Conservation (phyloP, 2,329 filamentous ascomycete genomes). For the Cladosporium sp. region DNA sequence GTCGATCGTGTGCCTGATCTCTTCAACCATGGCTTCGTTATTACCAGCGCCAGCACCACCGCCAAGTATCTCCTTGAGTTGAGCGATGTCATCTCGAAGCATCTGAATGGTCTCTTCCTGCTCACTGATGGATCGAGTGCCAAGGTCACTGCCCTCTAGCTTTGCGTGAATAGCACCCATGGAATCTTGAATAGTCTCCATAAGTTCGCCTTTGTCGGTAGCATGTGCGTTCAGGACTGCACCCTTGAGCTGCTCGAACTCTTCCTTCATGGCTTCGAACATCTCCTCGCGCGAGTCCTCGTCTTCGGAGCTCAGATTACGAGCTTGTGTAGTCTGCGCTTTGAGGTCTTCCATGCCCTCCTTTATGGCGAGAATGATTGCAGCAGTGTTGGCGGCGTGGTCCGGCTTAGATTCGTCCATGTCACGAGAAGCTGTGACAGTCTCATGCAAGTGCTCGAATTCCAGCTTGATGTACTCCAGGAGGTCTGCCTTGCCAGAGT, state of each 20-base stretch:
- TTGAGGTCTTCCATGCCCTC: slow-evolving; percentile 31
- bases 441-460: slow-evolving; percentile 58
- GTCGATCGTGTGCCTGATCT: slow-evolving; percentile 51
- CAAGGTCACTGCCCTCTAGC: slow-evolving; percentile 35
- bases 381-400: slow-evolving; percentile 21
- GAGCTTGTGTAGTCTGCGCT: slow-evolving; percentile 15
- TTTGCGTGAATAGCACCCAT: slow-evolving; percentile 47
- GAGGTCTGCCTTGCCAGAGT: slow-evolving; percentile 43
- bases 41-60: slow-evolving; percentile 31
- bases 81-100: slow-evolving; percentile 58
- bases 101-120: slow-evolving; percentile 45
- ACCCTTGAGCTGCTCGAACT: slow-evolving; percentile 77
- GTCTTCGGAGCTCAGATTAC: background rate
- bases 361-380: slow-evolving; percentile 29
- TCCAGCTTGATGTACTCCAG: slow-evolving; percentile 51
- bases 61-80: slow-evolving; percentile 52
- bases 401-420: slow-evolving; percentile 16
- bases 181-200: slow-evolving; percentile 55
- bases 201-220: slow-evolving; percentile 56
- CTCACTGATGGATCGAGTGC: slow-evolving; percentile 27
- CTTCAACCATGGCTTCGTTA: slow-evolving; percentile 61
- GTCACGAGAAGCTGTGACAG: slow-evolving; percentile 41
- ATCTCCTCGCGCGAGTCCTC: slow-evolving; percentile 37
- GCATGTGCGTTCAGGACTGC: slow-evolving; percentile 62
- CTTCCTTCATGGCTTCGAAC: slow-evolving; percentile 70